These are phyloP conservation scores for Sorghum bicolor DNA, from an alignment of 176 grass and related monocot species.

Conservation along the genomic window Sorghum_bicolor_NCBIv3 NC_012874.2:13551001-13551500, in stretches of 20 bases:
- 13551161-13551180: not conserved
- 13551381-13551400: not conserved
- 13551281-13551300: not conserved
- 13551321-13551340: not conserved
- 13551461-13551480: no score
- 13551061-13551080: not conserved
- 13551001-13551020: no score
- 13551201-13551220: not conserved
- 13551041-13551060: no score
- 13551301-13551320: constrained; percentile 12
- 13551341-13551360: not conserved
- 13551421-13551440: not conserved
- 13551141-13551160: not conserved
- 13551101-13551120: not conserved
- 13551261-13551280: not conserved
- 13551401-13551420: not conserved
- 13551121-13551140: not conserved
- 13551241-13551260: not conserved
- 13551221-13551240: not conserved
- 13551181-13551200: not conserved
- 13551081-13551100: not conserved
- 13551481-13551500: no score
- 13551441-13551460: not conserved
- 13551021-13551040: no score
- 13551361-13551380: not conserved